phyloP scores from a whole-genome alignment of 2,329 filamentous ascomycete species.

The Gyromitra esculenta region DNA sequence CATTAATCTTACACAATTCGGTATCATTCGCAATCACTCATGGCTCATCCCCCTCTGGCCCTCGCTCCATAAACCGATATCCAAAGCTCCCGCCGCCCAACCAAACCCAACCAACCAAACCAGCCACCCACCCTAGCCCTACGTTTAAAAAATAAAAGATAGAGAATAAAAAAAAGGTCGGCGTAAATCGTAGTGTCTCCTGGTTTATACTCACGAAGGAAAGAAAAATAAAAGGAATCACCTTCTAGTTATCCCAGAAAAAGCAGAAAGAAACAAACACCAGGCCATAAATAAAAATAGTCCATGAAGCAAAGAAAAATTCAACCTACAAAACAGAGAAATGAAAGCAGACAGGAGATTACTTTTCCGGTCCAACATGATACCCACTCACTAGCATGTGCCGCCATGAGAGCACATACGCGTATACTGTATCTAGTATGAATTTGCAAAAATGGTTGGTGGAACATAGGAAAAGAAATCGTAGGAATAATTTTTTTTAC shows the following conservation, averaged over 20 bases:
- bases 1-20: background rate
- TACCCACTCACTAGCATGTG: background rate
- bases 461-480: conserved; percentile 1
- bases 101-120: background rate
- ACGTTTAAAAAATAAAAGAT: background rate
- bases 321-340: conserved; percentile 6
- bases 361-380: background rate
- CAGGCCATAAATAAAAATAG: background rate
- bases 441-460: conserved; percentile 1
- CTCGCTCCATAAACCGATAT: background rate
- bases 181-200: background rate
- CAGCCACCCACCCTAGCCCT: background rate
- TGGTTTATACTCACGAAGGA: background rate
- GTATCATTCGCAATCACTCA: conserved; percentile 3
- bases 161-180: background rate
- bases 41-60: background rate
- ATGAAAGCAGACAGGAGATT: background rate
- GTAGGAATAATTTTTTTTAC: background rate
- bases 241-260: background rate
- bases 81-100: background rate
- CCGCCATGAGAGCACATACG: background rate
- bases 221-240: conserved; percentile 8
- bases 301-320: background rate
- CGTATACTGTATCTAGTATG: conserved; percentile 13
- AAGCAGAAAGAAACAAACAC: background rate